Base-by-base conservation (phyloP, 805 yeast species). In the Nakazawaea populi region DNA sequence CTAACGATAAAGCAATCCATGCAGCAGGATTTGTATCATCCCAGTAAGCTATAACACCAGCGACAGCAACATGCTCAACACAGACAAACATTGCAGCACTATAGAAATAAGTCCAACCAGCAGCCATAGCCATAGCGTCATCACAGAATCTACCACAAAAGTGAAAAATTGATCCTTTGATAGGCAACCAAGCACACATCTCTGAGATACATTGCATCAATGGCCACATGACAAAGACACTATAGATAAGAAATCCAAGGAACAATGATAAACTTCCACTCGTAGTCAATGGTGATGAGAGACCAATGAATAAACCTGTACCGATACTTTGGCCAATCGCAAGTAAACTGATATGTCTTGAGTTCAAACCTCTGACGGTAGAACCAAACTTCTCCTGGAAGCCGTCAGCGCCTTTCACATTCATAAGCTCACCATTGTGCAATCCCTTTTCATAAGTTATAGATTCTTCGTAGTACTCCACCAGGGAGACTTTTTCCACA, bases 61-160 rank as follows among this genome's bases (percentile, higher is more conserved):
- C 75, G 46, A 75, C 71, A 11, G 77, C 69, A 35, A 72, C 70
- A 12, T 76, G 67, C 57, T 76, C 79, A 50, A 74, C 75, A 14
- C 81, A 78, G 57, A 75, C 72, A 53, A 74, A 69, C 9, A 77
- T 69, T 57, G 76, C 65, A 52, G 74, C 70, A 45, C 74, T 66
- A 46, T 74, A 69, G 76, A 76, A 74, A 54, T 73, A 75, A 52
- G 74, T 75, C 79, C 78, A 75, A 7, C 76, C 77, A 1, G 78
- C 66, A 68, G 68, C 69, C 54, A 75, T 66, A 50, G 74, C 76
- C 47, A 71, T 62, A 1, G 78, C 71, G 30, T 64, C 66, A 56
- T 75, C 79, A 49, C 72, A 68, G 57, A 76, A 74, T 48, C 79
- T 58, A 24, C 74, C 76, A 1, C 76, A 73, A 62, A 74, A 74